These are phyloP conservation scores for Phyllostachys edulis DNA, from an alignment of 176 grass and related monocot genomes.

Conservation along the genomic window DNA sequence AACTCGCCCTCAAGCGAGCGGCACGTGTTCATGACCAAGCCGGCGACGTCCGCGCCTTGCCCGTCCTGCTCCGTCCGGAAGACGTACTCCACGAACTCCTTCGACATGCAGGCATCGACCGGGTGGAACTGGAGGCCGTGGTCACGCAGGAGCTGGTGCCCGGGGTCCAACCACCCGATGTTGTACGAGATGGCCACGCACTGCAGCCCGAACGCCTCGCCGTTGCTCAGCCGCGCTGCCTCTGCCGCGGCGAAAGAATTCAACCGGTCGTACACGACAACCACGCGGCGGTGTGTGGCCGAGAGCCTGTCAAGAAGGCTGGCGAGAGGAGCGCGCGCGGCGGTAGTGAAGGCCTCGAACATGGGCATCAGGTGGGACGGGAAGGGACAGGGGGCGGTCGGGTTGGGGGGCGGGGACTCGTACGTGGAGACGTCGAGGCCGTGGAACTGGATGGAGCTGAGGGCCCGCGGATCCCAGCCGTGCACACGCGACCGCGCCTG, in stretches of 20 bases:
- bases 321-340: slow-evolving; percentile 25
- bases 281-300: slow-evolving; percentile 30
- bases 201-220: slow-evolving; percentile 45
- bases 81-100: slow-evolving; percentile 5
- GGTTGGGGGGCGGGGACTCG: slow-evolving; percentile 40
- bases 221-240: slow-evolving; percentile 40
- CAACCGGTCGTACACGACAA: slow-evolving; percentile 42
- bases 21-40: slow-evolving; percentile 25
- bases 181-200: slow-evolving; percentile 36
- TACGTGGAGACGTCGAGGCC: slow-evolving; percentile 35
- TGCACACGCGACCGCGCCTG: slow-evolving; percentile 36
- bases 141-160: slow-evolving; percentile 7
- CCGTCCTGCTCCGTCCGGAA: background rate
- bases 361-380: slow-evolving; percentile 50
- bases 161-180: slow-evolving; percentile 20
- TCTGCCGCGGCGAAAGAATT: slow-evolving; percentile 22
- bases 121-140: slow-evolving; percentile 3
- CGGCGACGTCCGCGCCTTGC: too few species aligned
- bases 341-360: slow-evolving; percentile 1
- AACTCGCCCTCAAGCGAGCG: slow-evolving; percentile 30
- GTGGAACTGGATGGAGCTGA: slow-evolving; percentile 50
- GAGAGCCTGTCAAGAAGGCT: slow-evolving; percentile 22
- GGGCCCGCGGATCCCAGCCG: background rate
- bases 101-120: background rate
- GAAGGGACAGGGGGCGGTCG: slow-evolving; percentile 24